phyloP scores from a whole-genome alignment of 352 stramenopile genomes.

The Globisporangium viniferum region DNA sequence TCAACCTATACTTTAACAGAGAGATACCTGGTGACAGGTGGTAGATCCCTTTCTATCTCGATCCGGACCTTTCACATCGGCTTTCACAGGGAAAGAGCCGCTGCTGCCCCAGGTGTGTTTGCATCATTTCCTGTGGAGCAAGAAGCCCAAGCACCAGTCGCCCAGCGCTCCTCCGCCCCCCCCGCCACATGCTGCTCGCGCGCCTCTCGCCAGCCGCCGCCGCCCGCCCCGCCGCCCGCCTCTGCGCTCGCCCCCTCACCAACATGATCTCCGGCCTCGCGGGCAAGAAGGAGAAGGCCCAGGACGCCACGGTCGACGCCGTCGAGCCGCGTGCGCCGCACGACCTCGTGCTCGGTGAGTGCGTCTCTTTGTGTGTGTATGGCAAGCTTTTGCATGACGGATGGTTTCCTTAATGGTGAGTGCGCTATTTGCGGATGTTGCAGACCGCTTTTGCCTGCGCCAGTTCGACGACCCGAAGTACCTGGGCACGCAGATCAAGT shows the following conservation, averaged over 20 bases:
- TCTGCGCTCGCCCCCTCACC: slow-evolving; percentile 25
- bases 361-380: not conserved
- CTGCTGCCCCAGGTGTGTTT: not conserved
- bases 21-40: not conserved
- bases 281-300: slow-evolving; percentile 34
- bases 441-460: slow-evolving; percentile 79
- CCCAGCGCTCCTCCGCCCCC: not conserved
- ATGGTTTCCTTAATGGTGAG: not conserved
- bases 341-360: slow-evolving; percentile 58
- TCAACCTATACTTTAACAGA: slow-evolving; percentile 1
- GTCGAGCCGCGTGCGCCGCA: slow-evolving; percentile 23
- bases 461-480: slow-evolving; percentile 85
- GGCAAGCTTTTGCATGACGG: not conserved
- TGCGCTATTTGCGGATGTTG: not conserved
- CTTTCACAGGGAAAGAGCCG: not conserved
- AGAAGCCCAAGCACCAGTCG: slow-evolving; percentile 14
- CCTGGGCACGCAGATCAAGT: slow-evolving; percentile 64
- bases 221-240: not conserved
- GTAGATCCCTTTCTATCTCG: not conserved
- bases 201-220: slow-evolving; percentile 23
- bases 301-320: slow-evolving; percentile 21
- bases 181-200: slow-evolving; percentile 43
- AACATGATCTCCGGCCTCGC: slow-evolving; percentile 36
- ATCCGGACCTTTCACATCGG: not conserved
- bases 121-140: slow-evolving; percentile 14